Conservation (phyloP, 1,139 yeast species). For the Suhomyces choctaworum region DNA sequence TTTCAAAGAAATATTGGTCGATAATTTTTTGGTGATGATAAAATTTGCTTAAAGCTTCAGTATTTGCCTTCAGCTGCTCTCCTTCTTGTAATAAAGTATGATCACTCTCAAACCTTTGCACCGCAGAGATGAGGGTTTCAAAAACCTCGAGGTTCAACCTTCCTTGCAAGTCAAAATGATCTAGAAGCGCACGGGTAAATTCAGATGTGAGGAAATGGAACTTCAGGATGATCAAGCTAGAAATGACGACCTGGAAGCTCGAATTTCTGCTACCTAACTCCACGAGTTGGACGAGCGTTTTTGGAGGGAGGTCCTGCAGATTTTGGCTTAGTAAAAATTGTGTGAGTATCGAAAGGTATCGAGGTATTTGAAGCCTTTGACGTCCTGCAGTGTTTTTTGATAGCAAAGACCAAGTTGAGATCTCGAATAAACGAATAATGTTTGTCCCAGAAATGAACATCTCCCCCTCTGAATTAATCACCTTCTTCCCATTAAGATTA, state of each 20-base stretch:
- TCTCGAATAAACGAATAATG: constrained; percentile 22
- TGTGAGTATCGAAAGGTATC: constrained; percentile 29
- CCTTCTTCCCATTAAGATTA: constrained; percentile 16
- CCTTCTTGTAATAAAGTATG: background rate
- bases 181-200: constrained; percentile 26
- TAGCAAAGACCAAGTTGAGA: constrained; percentile 17
- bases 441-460: constrained; percentile 11
- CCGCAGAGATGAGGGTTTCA: constrained; percentile 18
- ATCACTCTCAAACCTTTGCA: background rate
- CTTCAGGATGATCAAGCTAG: constrained; percentile 15
- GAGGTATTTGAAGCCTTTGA: constrained; percentile 22
- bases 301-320: constrained; percentile 18
- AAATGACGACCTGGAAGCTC: constrained; percentile 14
- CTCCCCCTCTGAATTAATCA: constrained; percentile 3
- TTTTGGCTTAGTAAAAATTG: constrained; percentile 19
- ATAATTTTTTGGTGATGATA: background rate
- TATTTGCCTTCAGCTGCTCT: background rate
- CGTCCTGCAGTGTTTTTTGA: constrained; percentile 4
- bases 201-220: constrained; percentile 18
- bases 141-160: constrained; percentile 24
- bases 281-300: constrained; percentile 24
- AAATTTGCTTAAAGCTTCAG: background rate
- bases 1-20: constrained; percentile 24
- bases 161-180: constrained; percentile 17
- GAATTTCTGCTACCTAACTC: constrained; percentile 26